These are phyloP conservation scores for Hypoxylon sp. DNA, from an alignment of 2,329 filamentous ascomycete species.

Conservation along the genomic window DNA sequence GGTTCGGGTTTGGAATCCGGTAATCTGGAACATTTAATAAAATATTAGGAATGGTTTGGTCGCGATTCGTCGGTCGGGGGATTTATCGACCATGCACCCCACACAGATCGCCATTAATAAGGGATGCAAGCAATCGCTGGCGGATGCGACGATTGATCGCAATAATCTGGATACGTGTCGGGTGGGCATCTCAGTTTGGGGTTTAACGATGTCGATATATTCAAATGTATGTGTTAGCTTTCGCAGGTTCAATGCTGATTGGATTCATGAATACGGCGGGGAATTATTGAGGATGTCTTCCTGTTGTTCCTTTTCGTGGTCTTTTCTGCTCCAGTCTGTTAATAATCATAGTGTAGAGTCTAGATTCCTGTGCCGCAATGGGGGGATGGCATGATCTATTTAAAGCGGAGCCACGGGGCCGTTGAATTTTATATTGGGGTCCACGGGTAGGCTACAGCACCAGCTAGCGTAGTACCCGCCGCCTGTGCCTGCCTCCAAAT, in stretches of 20 bases:
- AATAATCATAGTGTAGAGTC: not conserved
- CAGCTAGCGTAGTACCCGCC: not conserved
- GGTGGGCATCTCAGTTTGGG: too few species aligned
- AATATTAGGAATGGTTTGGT: not conserved
- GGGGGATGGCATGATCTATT: constrained; percentile 14
- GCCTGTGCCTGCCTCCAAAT: not conserved
- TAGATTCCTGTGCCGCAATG: constrained; percentile 19
- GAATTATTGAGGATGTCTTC: not conserved
- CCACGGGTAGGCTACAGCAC: too few species aligned
- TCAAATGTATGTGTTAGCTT: not conserved
- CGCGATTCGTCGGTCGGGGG: not conserved
- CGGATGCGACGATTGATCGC: constrained; percentile 7
- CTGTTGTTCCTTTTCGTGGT: constrained; percentile 1
- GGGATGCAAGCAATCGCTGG: constrained; percentile 5
- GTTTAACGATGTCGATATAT: too few species aligned
- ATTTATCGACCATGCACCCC: constrained; percentile 29
- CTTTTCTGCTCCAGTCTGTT: not conserved
- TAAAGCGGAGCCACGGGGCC: constrained; percentile 31
- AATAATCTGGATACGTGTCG: not conserved
- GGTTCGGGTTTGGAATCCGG: constrained; percentile 4
- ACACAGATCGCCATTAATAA: constrained; percentile 33
- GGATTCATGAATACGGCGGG: not conserved
- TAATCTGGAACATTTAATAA: not conserved
- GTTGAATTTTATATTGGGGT: constrained; percentile 11
- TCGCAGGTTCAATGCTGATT: not conserved